These are phyloP conservation scores for Phycomyces nitens DNA, from an alignment of 192 early-diverging fungal species.

Conservation along the genomic window DNA sequence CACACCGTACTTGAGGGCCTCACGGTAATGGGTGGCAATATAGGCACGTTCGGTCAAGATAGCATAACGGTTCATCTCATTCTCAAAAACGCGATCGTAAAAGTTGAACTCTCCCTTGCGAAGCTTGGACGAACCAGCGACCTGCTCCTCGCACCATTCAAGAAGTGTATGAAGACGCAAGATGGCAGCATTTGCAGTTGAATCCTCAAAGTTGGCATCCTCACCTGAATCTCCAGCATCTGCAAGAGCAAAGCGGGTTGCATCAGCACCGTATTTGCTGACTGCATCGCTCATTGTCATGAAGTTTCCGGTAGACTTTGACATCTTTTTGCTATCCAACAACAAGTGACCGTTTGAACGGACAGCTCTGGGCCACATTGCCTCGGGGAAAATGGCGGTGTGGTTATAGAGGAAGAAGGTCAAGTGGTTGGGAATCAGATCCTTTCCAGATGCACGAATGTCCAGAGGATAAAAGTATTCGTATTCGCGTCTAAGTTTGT, in stretches of 20 bases:
- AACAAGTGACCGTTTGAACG: slow-evolving; percentile 94
- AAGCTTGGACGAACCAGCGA: slow-evolving; percentile 41
- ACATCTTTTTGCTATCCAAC: slow-evolving; percentile 96
- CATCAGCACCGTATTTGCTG: slow-evolving; percentile 91
- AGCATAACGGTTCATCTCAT: slow-evolving; percentile 80
- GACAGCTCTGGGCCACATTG: slow-evolving; percentile 83
- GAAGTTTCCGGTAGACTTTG: slow-evolving; percentile 97
- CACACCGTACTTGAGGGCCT: slow-evolving; percentile 87
- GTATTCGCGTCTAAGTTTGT: slow-evolving; percentile 82
- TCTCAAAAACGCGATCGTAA: slow-evolving; percentile 89
- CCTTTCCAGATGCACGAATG: slow-evolving; percentile 94
- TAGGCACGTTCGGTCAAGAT: slow-evolving; percentile 69
- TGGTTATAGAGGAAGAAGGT: slow-evolving; percentile 98
- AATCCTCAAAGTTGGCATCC: slow-evolving; percentile 98
- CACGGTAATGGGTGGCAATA: slow-evolving; percentile 81
- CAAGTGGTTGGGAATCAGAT: slow-evolving; percentile 96
- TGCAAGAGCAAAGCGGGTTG: slow-evolving; percentile 90
- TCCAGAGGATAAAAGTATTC: slow-evolving; percentile 98
- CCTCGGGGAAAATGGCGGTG: slow-evolving; percentile 88
- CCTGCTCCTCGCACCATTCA: slow-evolving; percentile 84
- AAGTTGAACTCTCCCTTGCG: slow-evolving; percentile 58
- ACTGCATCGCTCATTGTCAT: slow-evolving; percentile 78
- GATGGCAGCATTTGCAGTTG: slow-evolving; percentile 93
- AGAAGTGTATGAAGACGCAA: slow-evolving; percentile 84
- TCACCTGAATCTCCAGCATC: slow-evolving; percentile 95